Base-by-base conservation (phyloP, 2,329 filamentous ascomycete species). In the Neocucurbitaria cava region DNA sequence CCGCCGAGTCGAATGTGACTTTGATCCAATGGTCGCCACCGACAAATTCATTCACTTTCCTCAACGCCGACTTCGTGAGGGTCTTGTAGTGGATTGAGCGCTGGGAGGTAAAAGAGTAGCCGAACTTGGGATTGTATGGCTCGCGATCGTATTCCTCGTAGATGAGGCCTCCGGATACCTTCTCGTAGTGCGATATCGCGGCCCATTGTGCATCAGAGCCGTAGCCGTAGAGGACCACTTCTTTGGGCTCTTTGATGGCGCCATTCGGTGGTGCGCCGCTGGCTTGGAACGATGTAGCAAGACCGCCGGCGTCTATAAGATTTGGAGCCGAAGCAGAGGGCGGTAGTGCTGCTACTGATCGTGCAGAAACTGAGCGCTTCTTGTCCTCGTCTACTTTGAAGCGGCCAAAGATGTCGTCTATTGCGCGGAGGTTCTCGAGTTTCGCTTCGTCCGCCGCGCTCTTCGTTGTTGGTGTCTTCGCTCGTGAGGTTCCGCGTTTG, bases 101-200 rank as follows among this genome's bases (percentile, higher is more conserved):
- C 46, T 89, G 86, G 65, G 92, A 88, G 59, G 91, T 85, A 62
- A 93, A 86, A 1, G 88, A 85, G 70, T 90, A 78, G n/a, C 79
- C 89, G 79, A 89, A 94, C 53, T 89, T 85, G 58, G 87, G 83
- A 51, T 86, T 82, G 2, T 91, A 90, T n/a, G 94, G 89, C 60
- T 90, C 88, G 58, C 94, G 88, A 8, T 92, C 87, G 76, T 98
- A 98, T 77, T 97, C 93, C 78, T 98, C 94, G 76, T 93, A 93
- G 72, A 97, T 91, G 59, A 86, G 80, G 23, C 93, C 93, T 28
- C 78, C 77, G 6, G 91, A 94, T 38, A 96, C 87, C 56, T 88
- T 85, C 79, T 97, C 94, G 78, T 90, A 98, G 77, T 91, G 91
- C 64, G 90, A 87, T 65, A 98, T 88, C 30, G 92, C 92, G 24